phyloP scores from a whole-genome alignment of 306 rosid genomes.

The barrel medic (Medicago truncatula) region MtrunA17r5.0-ANR NC_053046.1:37322001-37322500 shows the following conservation, averaged over 20 bases:
- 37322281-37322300: background rate
- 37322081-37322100: background rate
- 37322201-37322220: conserved; percentile 6
- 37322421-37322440: conserved; percentile 15
- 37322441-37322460: conserved; percentile 5
- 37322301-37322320: background rate
- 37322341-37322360: conserved; percentile 36
- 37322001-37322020: too few species aligned
- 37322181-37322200: conserved; percentile 4
- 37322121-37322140: conserved; percentile 14
- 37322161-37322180: conserved; percentile 34
- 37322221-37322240: conserved; percentile 12
- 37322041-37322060: background rate
- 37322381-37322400: conserved; percentile 45
- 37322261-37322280: background rate
- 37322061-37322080: background rate
- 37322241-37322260: background rate
- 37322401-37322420: conserved; percentile 9
- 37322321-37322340: background rate
- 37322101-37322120: background rate
- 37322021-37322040: too few species aligned
- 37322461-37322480: background rate
- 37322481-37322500: conserved; percentile 15
- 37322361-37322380: conserved; percentile 24
- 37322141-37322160: background rate